Base-by-base conservation (phyloP, 352 stramenopile genomes). In the Pythium brachiatum region DNA sequence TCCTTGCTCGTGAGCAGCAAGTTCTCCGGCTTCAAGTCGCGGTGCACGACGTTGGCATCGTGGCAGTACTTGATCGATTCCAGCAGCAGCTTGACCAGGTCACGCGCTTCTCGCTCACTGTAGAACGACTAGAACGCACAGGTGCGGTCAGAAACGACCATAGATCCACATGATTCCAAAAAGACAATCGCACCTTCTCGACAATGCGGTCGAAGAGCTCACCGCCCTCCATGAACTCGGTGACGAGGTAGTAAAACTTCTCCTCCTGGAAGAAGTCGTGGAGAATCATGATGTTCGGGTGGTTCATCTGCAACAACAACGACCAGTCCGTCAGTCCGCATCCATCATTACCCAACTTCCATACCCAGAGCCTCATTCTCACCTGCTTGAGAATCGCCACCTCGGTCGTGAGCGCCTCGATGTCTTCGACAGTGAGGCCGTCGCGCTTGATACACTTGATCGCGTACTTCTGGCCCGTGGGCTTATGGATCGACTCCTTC, bases 181-280 rank as follows among this genome's bases (percentile, higher is more conserved):
- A 53, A 23, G 27, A 18, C 6, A 16, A 16, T 11, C 72, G 16
- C 47, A 92, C 84, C 76, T 95, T 95, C 54, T 95, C 79, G 15
- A 95, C 86, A 9, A 95, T 92, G 51, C 86, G 86, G 27, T 93
- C 86, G 57, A 95, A 94, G 12, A 93, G 80, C 61, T 94, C 85
- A 21, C 94, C 93, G 29, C 97, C 97, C 34, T 88, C 89, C 81
- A 98, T 98, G 53, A 97, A 94, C 75, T 99, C 96, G 34, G 98
- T 98, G 3, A 99, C 95, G 51, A 99, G 79, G 74, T 99, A 99
- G 75, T 98, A 99, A 65, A 97, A 88, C 48, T 98, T 94, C 2
- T 88, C 78, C 47, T 97, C 91, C 12, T 96, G 83, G 70, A 97
- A 98, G 66, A 98, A 97, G 69, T 97, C 94, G 57, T 98, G 78